A percentile compares a stretch with the other conserved stretches of the same genome.
These are phyloP conservation scores for Marasmius sp. DNA, from an alignment of 1,284 basidiomycete genomes.

Conservation along the genomic window DNA sequence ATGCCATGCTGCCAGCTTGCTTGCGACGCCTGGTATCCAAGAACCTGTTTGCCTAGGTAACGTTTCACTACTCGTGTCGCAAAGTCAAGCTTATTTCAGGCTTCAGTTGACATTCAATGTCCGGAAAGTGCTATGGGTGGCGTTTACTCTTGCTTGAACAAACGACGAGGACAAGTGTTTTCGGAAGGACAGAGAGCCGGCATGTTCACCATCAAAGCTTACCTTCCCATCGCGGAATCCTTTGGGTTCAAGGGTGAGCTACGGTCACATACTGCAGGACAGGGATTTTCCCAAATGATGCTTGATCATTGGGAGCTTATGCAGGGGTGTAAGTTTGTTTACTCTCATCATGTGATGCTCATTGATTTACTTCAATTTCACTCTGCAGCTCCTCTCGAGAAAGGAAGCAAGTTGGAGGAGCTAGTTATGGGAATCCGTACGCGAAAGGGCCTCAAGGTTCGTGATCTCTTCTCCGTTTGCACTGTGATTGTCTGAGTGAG, in stretches of 20 bases:
- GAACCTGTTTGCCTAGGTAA: slow-evolving; percentile 94
- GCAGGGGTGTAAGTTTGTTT: slow-evolving; percentile 64
- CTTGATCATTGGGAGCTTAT: slow-evolving; percentile 92
- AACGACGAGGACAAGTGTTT: slow-evolving; percentile 98
- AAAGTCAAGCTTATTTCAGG: slow-evolving; percentile 4
- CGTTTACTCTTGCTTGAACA: slow-evolving; percentile 95
- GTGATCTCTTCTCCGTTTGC: no score
- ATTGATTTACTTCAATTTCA: not conserved
- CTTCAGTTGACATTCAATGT: slow-evolving; percentile 92
- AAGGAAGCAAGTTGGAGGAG: slow-evolving; percentile 89
- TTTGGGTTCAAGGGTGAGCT: slow-evolving; percentile 99
- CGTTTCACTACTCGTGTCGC: not conserved
- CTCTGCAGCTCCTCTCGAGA: slow-evolving; percentile 67
- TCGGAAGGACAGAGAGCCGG: slow-evolving; percentile 95
- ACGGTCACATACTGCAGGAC: slow-evolving; percentile 89
- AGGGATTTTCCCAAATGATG: slow-evolving; percentile 97
- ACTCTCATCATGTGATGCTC: slow-evolving; percentile 15
- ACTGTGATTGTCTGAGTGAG: no score
- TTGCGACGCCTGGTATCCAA: slow-evolving; percentile 90
- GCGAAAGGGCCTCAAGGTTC: slow-evolving; percentile 85
- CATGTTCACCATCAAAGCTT: slow-evolving; percentile 99
- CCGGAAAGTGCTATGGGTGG: slow-evolving; percentile 98
- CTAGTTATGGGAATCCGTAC: slow-evolving; percentile 83
- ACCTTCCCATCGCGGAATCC: slow-evolving; percentile 95
- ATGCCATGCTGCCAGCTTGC: slow-evolving; percentile 92